phyloP scores from a whole-genome alignment of 768 basidiomycete species.

The Xerocomellus intermedius region DNA sequence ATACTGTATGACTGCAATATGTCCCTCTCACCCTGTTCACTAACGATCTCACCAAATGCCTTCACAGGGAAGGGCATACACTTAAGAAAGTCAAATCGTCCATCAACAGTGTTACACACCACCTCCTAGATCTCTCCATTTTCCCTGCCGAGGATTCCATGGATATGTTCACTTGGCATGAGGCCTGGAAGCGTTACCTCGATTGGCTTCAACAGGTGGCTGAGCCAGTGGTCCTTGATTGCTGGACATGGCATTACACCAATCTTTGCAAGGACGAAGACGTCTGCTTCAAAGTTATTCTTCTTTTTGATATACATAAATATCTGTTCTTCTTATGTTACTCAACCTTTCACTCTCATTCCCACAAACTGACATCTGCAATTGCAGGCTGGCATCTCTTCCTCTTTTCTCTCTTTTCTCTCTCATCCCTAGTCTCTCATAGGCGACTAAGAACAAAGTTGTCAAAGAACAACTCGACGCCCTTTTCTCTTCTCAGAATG shows the following conservation, averaged over 20 bases:
- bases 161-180: neutral
- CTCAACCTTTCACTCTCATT: neutral
- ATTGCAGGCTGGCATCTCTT: neutral
- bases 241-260: neutral
- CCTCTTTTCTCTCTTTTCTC: no score
- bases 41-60: no score
- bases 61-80: no score
- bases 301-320: neutral
- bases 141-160: neutral
- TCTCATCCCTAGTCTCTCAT: no score
- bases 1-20: no score
- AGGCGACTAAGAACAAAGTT: neutral
- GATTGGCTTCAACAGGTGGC: neutral
- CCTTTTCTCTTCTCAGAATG: neutral
- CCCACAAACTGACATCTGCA: neutral
- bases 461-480: neutral
- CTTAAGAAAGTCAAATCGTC: no score
- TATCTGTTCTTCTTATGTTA: neutral
- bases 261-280: neutral
- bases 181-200: neutral
- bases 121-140: neutral
- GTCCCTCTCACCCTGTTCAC: neutral
- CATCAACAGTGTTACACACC: neutral
- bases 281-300: neutral
- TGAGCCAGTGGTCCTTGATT: neutral